phyloP scores from a whole-genome alignment of 768 basidiomycete genomes.

The Suillus clintonianus region DNA sequence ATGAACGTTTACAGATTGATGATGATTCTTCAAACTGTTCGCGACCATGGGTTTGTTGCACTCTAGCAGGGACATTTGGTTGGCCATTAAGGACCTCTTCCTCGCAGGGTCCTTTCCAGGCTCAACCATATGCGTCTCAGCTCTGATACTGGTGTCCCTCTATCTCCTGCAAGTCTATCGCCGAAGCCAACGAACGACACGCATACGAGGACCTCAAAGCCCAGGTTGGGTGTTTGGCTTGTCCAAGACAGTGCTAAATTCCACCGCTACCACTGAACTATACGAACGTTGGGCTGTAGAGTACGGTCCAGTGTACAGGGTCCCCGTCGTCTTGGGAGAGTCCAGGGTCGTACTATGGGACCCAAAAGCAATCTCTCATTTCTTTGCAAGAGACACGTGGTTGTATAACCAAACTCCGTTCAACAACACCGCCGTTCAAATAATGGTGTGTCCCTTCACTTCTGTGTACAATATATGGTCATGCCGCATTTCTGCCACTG shows the following conservation, averaged over 20 bases:
- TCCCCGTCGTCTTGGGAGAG: slow-evolving; percentile 39
- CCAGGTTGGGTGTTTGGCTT: slow-evolving; percentile 44
- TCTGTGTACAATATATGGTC: not conserved
- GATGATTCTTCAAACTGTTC: too few relatives aligned
- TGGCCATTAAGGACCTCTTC: not conserved
- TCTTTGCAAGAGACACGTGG: slow-evolving; percentile 50
- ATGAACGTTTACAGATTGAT: too few relatives aligned
- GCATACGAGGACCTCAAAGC: slow-evolving; percentile 41
- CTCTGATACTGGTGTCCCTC: not conserved
- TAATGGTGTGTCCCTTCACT: slow-evolving; percentile 31
- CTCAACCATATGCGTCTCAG: not conserved
- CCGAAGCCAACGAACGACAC: slow-evolving; percentile 18
- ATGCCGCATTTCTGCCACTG: not conserved
- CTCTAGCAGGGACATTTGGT: not conserved
- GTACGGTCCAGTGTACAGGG: slow-evolving; percentile 45
- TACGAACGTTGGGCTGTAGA: slow-evolving; percentile 45
- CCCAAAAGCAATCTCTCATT: slow-evolving; percentile 49
- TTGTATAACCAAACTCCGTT: slow-evolving; percentile 43
- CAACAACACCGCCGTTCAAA: slow-evolving; percentile 39
- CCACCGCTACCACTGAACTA: slow-evolving; percentile 30
- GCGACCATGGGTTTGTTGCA: not conserved
- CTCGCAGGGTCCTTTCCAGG: not conserved
- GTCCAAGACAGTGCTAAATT: slow-evolving; percentile 24
- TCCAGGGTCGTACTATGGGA: slow-evolving; percentile 40
- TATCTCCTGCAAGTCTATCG: not conserved